Evolutionary conservation across 1,284 basidiomycete species (phyloP).

Genomic region (Vanrija sp.): DNA sequence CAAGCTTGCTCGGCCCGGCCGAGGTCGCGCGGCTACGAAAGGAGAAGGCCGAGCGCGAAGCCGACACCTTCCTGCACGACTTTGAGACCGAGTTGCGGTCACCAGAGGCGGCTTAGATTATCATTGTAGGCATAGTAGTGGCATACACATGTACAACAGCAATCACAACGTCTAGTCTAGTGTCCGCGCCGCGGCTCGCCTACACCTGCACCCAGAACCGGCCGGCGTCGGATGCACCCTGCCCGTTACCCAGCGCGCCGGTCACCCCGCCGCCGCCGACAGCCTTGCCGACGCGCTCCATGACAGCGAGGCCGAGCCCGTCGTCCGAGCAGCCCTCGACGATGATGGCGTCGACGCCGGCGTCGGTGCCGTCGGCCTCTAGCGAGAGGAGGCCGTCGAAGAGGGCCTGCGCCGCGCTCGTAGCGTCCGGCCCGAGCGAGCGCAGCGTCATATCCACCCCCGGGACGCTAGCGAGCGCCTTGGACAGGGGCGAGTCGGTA

Average conservation of each 20-base stretch:
- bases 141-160: constrained; percentile 8
- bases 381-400: constrained; percentile 84
- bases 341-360: constrained; percentile 76
- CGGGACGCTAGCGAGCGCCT: not conserved
- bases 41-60: constrained; percentile 27
- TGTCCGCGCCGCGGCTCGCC: not conserved
- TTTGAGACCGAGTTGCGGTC: constrained; percentile 29
- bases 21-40: constrained; percentile 25
- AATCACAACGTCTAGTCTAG: not conserved
- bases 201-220: constrained; percentile 22
- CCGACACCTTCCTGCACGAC: constrained; percentile 34
- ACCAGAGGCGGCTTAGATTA: not conserved
- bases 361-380: constrained; percentile 51
- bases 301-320: constrained; percentile 85
- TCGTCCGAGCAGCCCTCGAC: constrained; percentile 80
- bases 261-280: constrained; percentile 57
- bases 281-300: constrained; percentile 97
- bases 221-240: constrained; percentile 13
- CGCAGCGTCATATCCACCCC: constrained; percentile 32
- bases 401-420: constrained; percentile 70
- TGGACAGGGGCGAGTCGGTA: constrained; percentile 55
- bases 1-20: constrained; percentile 55
- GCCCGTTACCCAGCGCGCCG: constrained; percentile 28
- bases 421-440: constrained; percentile 65
- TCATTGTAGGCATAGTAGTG: not conserved